Base-by-base conservation (phyloP, 2,329 filamentous ascomycete species). In the Pseudogymnoascus verrucosus region DNA sequence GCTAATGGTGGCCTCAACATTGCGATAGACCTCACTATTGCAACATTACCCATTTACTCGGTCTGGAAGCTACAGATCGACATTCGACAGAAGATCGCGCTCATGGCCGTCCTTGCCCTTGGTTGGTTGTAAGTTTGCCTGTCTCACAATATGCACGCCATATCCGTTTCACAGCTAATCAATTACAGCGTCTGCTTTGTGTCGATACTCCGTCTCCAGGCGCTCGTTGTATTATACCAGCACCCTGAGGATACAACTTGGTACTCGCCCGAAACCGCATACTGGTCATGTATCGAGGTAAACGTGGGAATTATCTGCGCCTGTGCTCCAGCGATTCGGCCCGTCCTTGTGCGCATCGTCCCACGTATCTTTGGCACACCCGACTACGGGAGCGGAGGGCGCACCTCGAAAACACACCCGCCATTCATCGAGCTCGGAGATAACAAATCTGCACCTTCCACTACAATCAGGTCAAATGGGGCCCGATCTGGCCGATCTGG, bases 61-160 rank as follows among this genome's bases (percentile, higher is more conserved):
- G 72, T 79, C 11, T 74, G 74, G 64, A 71, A 74, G n/a, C 67
- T 78, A 60, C 72, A 76, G 59, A 77, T 79, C 64, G 75, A 75
- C 54, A 65, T 54, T 4, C 68, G 73, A 26, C 73, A 74, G 26
- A 79, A 77, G 62, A 65, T 71, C 8, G 67, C 76, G 4, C 71
- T 79, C 0, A 70, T 76, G 26, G 67, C 70, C 12, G 75, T 79
- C 19, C 65, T 79, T 1, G 71, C 72, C 8, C 72, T 79, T 19
- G 77, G 77, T n/a, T 69, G 74, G 4, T 67, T 76, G 69, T 71
- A 62, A 62, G 62, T 62, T 39, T 11, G 5, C 26, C 23, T 14
- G 23, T 6, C n/a, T 23, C 40, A 12, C 19, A 44, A 44, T 44
- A 44, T 5, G 2, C 19, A 23, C 19, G 10, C 40, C 40, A 23